Conservation (phyloP, 2,329 filamentous ascomycete species). For the Sarocladium oryzae region DNA sequence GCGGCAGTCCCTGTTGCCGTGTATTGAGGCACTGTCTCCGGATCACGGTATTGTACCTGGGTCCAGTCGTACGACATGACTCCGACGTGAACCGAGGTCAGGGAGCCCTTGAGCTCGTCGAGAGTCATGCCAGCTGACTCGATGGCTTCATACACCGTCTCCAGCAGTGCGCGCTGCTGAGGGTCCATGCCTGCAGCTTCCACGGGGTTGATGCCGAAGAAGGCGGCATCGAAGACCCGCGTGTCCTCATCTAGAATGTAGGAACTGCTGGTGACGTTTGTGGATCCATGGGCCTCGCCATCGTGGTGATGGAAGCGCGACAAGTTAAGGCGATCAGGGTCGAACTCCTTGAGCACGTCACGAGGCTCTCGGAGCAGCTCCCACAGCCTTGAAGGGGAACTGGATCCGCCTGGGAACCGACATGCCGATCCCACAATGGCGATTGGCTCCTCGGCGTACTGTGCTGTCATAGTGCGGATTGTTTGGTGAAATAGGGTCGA, state of each 20-base stretch:
- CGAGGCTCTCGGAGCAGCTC: constrained; percentile 45
- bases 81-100: constrained; percentile 10
- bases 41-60: not conserved
- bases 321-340: constrained; percentile 39
- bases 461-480: too few relatives aligned
- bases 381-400: constrained; percentile 17
- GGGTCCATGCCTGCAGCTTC: constrained; percentile 13
- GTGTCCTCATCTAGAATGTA: constrained; percentile 11
- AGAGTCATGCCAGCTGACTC: constrained; percentile 15
- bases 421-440: constrained; percentile 19
- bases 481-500: too few relatives aligned
- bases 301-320: constrained; percentile 6
- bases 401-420: constrained; percentile 15
- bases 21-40: not conserved
- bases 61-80: constrained; percentile 8
- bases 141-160: constrained; percentile 16
- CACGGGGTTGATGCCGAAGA: constrained; percentile 11
- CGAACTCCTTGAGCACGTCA: constrained; percentile 37
- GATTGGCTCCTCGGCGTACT: constrained; percentile 12
- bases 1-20: constrained; percentile 3
- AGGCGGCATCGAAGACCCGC: constrained; percentile 10
- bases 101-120: constrained; percentile 3
- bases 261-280: not conserved
- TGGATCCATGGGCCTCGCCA: not conserved
- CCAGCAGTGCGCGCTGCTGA: constrained; percentile 17